phyloP scores from a whole-genome alignment of 805 yeast species.

The Sugiyamaella marilandica region DNA sequence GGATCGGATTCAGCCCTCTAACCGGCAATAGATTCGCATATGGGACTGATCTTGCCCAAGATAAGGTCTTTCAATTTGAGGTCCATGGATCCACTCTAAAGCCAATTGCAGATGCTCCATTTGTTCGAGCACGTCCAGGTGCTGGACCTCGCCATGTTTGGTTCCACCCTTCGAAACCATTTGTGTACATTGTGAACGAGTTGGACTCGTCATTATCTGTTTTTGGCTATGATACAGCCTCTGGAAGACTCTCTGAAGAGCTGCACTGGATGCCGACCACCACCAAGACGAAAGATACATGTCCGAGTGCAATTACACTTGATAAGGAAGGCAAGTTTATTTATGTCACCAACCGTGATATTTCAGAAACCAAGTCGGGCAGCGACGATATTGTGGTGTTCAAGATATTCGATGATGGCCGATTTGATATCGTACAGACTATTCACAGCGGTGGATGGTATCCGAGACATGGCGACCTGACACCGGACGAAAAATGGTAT shows the following conservation, averaged over 20 bases:
- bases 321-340: slow-evolving; percentile 7
- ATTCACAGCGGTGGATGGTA: slow-evolving; percentile 9
- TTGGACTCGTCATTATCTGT: slow-evolving; percentile 8
- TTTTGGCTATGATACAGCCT: neutral
- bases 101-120: slow-evolving; percentile 3
- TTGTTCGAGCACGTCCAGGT: slow-evolving; percentile 1
- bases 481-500: slow-evolving; percentile 10
- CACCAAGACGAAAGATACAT: neutral
- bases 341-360: slow-evolving; percentile 11
- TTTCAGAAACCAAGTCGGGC: slow-evolving; percentile 9
- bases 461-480: slow-evolving; percentile 8
- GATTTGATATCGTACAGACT: slow-evolving; percentile 2
- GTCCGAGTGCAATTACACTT: slow-evolving; percentile 6
- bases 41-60: slow-evolving; percentile 13
- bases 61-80: slow-evolving; percentile 9
- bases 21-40: slow-evolving; percentile 3
- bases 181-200: slow-evolving; percentile 9
- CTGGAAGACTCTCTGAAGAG: slow-evolving; percentile 5
- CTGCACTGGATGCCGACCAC: neutral
- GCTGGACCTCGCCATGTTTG: slow-evolving; percentile 12
- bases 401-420: slow-evolving; percentile 3
- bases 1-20: slow-evolving; percentile 10
- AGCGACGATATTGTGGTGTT: slow-evolving; percentile 10
- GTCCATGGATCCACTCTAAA: neutral
- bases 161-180: slow-evolving; percentile 9